Base-by-base conservation (phyloP, 2,329 filamentous ascomycete species). In the Xylogone sp. region DNA sequence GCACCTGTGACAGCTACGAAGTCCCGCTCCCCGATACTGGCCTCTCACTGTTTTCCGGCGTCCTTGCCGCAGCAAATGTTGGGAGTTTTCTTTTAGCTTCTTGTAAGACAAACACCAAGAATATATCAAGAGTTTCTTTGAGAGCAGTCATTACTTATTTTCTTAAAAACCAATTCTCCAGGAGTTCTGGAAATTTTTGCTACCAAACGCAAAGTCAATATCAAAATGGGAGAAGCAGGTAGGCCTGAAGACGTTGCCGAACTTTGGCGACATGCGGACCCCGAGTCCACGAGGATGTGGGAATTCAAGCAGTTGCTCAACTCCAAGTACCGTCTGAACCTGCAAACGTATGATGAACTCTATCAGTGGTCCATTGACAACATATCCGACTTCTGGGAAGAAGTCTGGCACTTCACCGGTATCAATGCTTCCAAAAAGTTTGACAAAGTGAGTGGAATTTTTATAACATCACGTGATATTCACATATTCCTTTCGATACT, bases 361-460 rank as follows among this genome's bases (percentile, higher is more conserved):
- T 88, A 93, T 72, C 73, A 80, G 65, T 97, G 93, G 93, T 96
- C 90, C 58, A 79, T 94, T 56, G 80, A 86, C 7, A 77, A 93
- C 60, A 78, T 90, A 7, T 78, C 83, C 21, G 73, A 78, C 1
- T 96, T 97, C 68, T 97, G 93, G 93, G 83, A 80, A 46, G 86
- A 91, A 50, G 80, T 90, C 9, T 97, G 92, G 92, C 76, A 88
- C 42, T 92, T 87, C 69, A 88, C 88, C 2, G 87, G 87, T 43
- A 79, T 97, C 59, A 83, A 77, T 56, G 82, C 88, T 4, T 87
- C 87, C 21, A 75, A 74, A 61, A 69, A 75, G 7, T 92, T 82
- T 65, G 71, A 77, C 21, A 68, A 79, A 71, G 86, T 88, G 65
- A 53, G 72, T 43, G 29, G 21, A 31, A 45, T 42, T 4, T 27